Evolutionary conservation across 2,329 filamentous ascomycete species (phyloP), one percentile per base, ranked within the genome.

Genomic region (Penicillium sp.): DNA sequence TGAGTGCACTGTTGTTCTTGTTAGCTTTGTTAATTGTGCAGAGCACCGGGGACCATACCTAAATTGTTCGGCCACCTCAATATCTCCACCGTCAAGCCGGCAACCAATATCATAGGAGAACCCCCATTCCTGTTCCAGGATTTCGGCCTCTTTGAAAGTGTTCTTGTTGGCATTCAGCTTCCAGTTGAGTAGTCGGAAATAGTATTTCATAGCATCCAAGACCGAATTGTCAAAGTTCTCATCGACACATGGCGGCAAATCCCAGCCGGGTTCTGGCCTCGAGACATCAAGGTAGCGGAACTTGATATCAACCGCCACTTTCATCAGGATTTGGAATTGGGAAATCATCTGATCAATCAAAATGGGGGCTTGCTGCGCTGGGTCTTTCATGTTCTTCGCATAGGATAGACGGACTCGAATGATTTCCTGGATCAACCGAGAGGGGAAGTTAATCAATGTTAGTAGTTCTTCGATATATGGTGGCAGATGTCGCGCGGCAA

Each of bases 171-270:
- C 90, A 65, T 89, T 92, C 50, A 99, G 79, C 73, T 97, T 97
- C 91, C 92, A 97, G 70, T 97, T 97, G 42, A 99, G 80, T 83
- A 99, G 92, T 72, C 93, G 94, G 81, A 99, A 99, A 75, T 99
- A 99, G 73, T 96, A 97, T 71, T 93, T 95, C 64, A 99, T 79
- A 0, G 93, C 92, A 67, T 97, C 93, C 41, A 99, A 76, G 10
- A 97, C 90, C 18, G 95, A 90, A 34, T 87, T 83, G 69, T 97
- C 94, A 67, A 97, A 99, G 40, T 91, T 91, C 69, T 99, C 94
- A 69, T 97, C 94, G 60, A 99, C 95, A 74, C 92, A 97, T 9
- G 92, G 91, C 3, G 94, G 94, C 52, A 97, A 77, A 65, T 97
- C 91, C 94, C 94, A 99, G 45, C 94, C 93, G 21, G 89, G 86